Conservation (phyloP, 2,329 filamentous ascomycete species). For the Chrysosporium queenslandicum region DNA sequence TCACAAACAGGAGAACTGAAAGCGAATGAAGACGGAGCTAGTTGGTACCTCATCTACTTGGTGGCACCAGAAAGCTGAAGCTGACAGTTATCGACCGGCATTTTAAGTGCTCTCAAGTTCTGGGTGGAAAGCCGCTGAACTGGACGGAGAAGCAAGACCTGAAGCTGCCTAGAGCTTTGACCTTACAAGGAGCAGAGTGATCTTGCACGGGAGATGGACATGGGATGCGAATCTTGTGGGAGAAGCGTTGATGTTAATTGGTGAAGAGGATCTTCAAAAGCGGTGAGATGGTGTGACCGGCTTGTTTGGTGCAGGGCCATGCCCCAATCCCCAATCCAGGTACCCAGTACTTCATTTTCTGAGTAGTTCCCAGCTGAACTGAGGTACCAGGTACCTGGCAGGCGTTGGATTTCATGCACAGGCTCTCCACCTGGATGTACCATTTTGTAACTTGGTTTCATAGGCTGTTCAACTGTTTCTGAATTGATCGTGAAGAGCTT, state of each 20-base stretch:
- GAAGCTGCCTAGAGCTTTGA: neutral
- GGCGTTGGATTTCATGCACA: neutral
- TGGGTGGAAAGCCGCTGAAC: neutral
- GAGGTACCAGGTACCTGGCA: no score
- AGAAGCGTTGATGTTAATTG: conserved; percentile 3
- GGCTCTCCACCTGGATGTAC: neutral
- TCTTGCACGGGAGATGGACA: neutral
- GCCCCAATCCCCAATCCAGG: neutral
- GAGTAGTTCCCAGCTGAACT: no score
- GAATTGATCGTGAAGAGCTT: neutral
- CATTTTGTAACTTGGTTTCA: neutral
- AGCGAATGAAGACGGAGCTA: no score
- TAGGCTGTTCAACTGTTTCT: neutral
- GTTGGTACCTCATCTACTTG: no score
- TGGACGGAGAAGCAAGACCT: neutral
- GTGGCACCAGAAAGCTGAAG: no score
- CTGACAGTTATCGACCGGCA: no score
- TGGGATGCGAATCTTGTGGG: neutral
- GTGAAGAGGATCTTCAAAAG: neutral
- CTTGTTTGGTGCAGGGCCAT: conserved; percentile 2
- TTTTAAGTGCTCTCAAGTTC: no score
- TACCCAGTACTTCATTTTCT: neutral
- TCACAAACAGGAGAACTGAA: no score
- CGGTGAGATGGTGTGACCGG: conserved; percentile 10
- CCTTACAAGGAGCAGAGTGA: neutral